Percentiles rank a stretch among this genome's conserved stretches.
These are phyloP conservation scores for Xenoacremonium recifei DNA, from an alignment of 2,329 filamentous ascomycete species.

Conservation along the genomic window DNA sequence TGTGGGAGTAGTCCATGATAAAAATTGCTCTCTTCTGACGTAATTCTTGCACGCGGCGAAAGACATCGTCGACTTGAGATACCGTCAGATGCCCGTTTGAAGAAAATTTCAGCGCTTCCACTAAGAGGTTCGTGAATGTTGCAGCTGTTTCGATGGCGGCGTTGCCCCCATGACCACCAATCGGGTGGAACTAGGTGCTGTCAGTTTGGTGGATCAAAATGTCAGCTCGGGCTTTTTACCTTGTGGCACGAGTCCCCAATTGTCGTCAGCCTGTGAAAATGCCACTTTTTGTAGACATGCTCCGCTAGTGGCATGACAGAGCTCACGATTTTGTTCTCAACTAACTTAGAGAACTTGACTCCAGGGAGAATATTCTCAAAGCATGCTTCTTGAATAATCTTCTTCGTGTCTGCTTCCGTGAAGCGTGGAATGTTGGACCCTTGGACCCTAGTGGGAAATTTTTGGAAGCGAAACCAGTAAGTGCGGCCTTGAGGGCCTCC, in stretches of 20 bases:
- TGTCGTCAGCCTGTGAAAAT: constrained; percentile 35
- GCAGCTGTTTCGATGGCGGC: background rate
- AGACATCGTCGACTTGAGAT: no score
- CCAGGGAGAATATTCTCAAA: constrained; percentile 2
- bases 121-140: background rate
- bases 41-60: no score
- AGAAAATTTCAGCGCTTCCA: background rate
- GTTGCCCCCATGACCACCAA: background rate
- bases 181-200: background rate
- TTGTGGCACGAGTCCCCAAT: constrained; percentile 44
- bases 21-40: no score
- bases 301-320: constrained; percentile 34
- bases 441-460: constrained; percentile 33
- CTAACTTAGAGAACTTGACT: constrained; percentile 3
- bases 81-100: no score
- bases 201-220: no score
- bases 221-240: no score
- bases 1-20: no score
- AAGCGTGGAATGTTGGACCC: constrained; percentile 7
- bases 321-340: constrained; percentile 18
- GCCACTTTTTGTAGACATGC: constrained; percentile 37
- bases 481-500: background rate
- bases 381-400: background rate
- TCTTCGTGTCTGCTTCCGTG: constrained; percentile 2
- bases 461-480: constrained; percentile 10